Conservation (phyloP, 2,329 filamentous ascomycete species). For the Fusarium annulatum region DNA sequence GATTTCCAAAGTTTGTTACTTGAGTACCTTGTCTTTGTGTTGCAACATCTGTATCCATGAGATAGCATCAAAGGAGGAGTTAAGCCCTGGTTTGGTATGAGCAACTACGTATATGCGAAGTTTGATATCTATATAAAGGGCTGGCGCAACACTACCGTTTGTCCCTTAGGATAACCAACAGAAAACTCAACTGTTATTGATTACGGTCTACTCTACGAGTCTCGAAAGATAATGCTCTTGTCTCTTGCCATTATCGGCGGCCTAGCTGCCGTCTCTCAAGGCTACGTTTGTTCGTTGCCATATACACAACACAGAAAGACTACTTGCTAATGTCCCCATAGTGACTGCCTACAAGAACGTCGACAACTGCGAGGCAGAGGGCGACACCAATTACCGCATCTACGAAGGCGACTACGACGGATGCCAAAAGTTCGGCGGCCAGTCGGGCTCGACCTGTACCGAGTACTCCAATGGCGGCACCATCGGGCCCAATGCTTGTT, state of each 20-base stretch:
- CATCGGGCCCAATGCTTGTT: not conserved
- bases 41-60: not conserved
- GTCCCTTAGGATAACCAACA: not conserved
- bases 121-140: not conserved
- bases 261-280: not conserved
- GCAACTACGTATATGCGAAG: rapidly evolving
- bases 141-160: not conserved
- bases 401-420: not conserved
- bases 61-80: too few species aligned
- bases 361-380: not conserved
- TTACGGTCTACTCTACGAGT: rapidly evolving
- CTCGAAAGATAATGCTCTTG: not conserved
- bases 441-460: not conserved
- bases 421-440: not conserved
- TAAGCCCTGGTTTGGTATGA: rapidly evolving
- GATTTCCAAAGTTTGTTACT: rapidly evolving
- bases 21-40: not conserved
- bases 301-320: not conserved
- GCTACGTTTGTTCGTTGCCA: not conserved
- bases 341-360: not conserved
- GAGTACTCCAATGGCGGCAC: not conserved
- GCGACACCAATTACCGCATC: not conserved
- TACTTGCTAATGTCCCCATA: not conserved
- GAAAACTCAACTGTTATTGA: too few species aligned
- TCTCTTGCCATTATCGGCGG: not conserved